Evolutionary conservation across 495 filamentous ascomycete genomes (phyloP), one percentile per base, ranked within the genome.

Genomic region (Pyronema omphalodes): DNA sequence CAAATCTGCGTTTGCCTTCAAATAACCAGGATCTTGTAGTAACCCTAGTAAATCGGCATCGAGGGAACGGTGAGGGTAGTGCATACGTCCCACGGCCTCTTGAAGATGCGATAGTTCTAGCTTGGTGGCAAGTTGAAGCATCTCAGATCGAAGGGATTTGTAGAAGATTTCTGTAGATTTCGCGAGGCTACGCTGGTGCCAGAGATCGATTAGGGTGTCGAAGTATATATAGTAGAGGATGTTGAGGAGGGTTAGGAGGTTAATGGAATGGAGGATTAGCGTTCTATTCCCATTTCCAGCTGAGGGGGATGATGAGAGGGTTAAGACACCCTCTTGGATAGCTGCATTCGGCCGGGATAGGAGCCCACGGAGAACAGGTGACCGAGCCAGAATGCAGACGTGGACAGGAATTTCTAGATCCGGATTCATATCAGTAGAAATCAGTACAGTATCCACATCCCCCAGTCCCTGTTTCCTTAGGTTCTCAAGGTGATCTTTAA

Each of bases 171-270:
- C 55, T 43, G 57, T 50, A 6, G 33, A 34, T 29, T 37, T 51
- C 18, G 50, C 44, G 37, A 50, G 33, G n/a, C 40, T 37, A 5
- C 29, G 51, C 18, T 74, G 67, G 47, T 88, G 81, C 91, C 91
- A 98, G 12, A 86, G 79, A 55, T 91, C 87, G 37, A 94, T 70
- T 23, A 89, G 70, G 19, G 67, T 73, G 60, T 96, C 91, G 18
- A 79, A 78, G 66, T 96, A 95, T 7, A 84, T 62, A 62, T 84
- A 96, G 36, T 86, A 73, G 0, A 81, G 75, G 6, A 95, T 58
- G 58, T 93, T 88, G 59, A 93, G 69, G 17, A 94, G 57, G 2
- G 84, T 78, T 47, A 91, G 64, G 44, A 86, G 73, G 61, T 93
- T 87, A 18, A 87, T 55, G 8, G 74, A 79, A 40, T 75, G 70